Evolutionary conservation across 768 basidiomycete genomes (phyloP).

Genomic region (Naganishia kalamii): DNA sequence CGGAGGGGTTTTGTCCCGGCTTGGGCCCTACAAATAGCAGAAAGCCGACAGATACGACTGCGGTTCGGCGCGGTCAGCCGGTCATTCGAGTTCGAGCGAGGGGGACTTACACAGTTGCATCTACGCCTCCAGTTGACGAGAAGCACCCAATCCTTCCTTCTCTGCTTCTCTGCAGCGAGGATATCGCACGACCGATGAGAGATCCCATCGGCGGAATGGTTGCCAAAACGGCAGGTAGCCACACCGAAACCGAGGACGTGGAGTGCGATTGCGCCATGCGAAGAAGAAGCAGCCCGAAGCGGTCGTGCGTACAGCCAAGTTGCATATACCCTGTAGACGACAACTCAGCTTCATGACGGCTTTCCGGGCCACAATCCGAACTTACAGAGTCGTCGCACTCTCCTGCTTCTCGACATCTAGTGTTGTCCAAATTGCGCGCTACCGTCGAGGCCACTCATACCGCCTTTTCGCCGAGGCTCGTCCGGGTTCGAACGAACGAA

Average conservation of each 20-base stretch:
- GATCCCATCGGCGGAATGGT: neutral
- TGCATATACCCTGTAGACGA: neutral
- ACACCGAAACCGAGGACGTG: neutral
- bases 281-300: too few relatives aligned
- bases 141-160: neutral
- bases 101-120: neutral
- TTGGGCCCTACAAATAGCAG: conserved; percentile 26
- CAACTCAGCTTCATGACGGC: neutral
- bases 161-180: neutral
- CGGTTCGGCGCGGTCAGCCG: neutral
- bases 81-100: neutral
- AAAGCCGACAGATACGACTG: neutral
- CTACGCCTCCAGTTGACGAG: neutral
- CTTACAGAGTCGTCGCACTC: conserved; percentile 58
- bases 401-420: conserved; percentile 68
- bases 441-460: conserved; percentile 27
- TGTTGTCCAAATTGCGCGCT: conserved; percentile 60
- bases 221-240: neutral
- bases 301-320: neutral
- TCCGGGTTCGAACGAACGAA: neutral
- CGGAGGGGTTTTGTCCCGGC: conserved; percentile 15
- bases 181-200: neutral
- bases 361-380: conserved; percentile 1
- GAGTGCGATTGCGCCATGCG: neutral
- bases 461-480: neutral